Percentiles rank a stretch among this genome's conserved stretches.
phyloP scores from a whole-genome alignment of 306 rosid genomes.

The Sophora flavescens region DNA sequence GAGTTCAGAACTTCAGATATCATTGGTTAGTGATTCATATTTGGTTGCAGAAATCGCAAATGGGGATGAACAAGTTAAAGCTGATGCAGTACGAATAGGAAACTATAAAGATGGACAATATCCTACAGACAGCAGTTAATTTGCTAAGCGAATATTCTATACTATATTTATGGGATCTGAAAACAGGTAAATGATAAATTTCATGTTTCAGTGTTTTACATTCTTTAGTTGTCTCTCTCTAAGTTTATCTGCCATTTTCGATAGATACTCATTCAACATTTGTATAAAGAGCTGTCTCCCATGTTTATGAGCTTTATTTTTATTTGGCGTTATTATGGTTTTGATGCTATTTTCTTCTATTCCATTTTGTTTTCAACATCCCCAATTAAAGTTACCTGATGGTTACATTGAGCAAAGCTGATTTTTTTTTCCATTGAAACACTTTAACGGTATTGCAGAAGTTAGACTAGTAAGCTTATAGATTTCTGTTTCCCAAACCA shows the following conservation, averaged over 20 bases:
- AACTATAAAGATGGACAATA: conserved; percentile 82
- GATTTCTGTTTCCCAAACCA: too few species aligned
- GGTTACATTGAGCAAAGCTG: not conserved
- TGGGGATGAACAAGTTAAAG: conserved; percentile 92
- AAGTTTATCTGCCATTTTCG: conserved; percentile 30
- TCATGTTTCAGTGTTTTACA: conserved; percentile 35
- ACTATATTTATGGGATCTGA: conserved; percentile 97
- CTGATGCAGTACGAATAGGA: conserved; percentile 91
- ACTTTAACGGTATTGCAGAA: too few species aligned
- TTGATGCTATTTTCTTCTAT: conserved; percentile 7
- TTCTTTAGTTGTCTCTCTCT: conserved; percentile 8
- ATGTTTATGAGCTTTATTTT: not conserved
- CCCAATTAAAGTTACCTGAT: not conserved
- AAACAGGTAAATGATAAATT: conserved; percentile 66
- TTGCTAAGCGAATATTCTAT: conserved; percentile 86
- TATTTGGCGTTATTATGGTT: not conserved
- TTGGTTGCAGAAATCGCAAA: conserved; percentile 76
- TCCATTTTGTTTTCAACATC: not conserved
- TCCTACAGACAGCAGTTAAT: conserved; percentile 92
- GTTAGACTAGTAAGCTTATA: too few species aligned
- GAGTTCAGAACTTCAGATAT: conserved; percentile 15
- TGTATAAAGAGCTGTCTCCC: conserved; percentile 10
- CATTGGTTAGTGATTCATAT: conserved; percentile 40
- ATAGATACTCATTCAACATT: conserved; percentile 9
- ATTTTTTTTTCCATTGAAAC: too few species aligned